phyloP scores from a whole-genome alignment of 495 filamentous ascomycete species.

The Podospora anserina region DNA sequence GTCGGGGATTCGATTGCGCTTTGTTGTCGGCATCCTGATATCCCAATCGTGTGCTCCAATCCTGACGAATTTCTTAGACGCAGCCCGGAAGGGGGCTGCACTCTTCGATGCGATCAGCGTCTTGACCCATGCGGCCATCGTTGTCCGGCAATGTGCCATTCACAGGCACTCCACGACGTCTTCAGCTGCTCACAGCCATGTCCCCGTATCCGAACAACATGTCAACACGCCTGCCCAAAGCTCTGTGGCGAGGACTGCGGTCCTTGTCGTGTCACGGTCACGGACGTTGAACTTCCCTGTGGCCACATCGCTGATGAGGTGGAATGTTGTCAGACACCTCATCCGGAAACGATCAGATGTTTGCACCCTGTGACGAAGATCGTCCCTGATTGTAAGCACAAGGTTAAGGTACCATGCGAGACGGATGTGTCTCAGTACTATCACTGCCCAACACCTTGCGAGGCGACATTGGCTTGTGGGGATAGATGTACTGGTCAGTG shows the following conservation, averaged over 20 bases:
- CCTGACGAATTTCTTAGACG: constrained; percentile 61
- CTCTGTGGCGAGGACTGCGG: constrained; percentile 54
- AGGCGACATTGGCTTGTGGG: constrained; percentile 51
- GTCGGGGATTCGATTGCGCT: constrained; percentile 56
- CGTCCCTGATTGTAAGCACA: constrained; percentile 56
- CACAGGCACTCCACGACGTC: constrained; percentile 59
- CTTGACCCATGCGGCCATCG: constrained; percentile 66
- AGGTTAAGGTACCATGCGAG: constrained; percentile 48
- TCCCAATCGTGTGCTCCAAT: constrained; percentile 50
- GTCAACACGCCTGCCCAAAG: constrained; percentile 59
- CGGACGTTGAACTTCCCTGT: constrained; percentile 50
- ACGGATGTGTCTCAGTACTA: constrained; percentile 41
- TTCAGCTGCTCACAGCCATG: constrained; percentile 63
- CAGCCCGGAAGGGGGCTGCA: constrained; percentile 72
- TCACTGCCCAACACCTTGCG: constrained; percentile 50
- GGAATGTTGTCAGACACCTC: constrained; percentile 46
- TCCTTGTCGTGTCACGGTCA: constrained; percentile 13
- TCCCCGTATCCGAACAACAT: constrained; percentile 51
- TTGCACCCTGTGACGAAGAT: constrained; percentile 35
- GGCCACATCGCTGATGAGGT: constrained; percentile 52
- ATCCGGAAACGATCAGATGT: constrained; percentile 30
- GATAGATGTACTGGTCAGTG: constrained; percentile 35
- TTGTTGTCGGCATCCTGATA: constrained; percentile 65
- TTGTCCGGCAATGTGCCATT: constrained; percentile 69
- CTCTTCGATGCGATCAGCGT: constrained; percentile 53